A percentile compares a stretch with the other conserved stretches of the same genome.
These are phyloP conservation scores for Asterionellopsis glacialis DNA, from an alignment of 108 stramenopile genomes.

Conservation along the genomic window DNA sequence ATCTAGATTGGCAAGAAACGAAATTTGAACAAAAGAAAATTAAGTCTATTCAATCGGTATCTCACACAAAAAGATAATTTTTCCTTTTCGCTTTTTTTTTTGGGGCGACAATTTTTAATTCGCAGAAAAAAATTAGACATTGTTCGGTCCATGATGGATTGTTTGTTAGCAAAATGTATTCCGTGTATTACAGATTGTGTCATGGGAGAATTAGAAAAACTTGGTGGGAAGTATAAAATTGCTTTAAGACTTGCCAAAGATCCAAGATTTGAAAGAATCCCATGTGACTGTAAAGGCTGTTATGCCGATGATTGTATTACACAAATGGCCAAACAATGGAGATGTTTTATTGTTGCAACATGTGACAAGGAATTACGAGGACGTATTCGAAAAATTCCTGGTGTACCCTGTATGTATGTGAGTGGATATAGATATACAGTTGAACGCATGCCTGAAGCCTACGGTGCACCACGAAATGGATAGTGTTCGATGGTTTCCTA, in stretches of 20 bases:
- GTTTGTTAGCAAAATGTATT: constrained; percentile 97
- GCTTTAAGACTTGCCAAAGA: constrained; percentile 97
- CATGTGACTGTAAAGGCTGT: constrained; percentile 89
- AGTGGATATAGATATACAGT: constrained; percentile 93
- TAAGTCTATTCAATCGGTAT: too few relatives aligned
- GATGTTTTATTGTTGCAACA: constrained; percentile 99
- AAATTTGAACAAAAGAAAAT: background rate
- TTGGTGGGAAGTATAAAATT: constrained; percentile 95
- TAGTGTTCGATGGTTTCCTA: too few relatives aligned
- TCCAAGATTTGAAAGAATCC: constrained; percentile 91
- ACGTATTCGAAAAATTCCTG: constrained; percentile 96
- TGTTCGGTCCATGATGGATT: constrained; percentile 99
- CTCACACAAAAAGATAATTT: constrained; percentile 7
- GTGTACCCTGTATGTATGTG: constrained; percentile 99
- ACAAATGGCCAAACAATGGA: constrained; percentile 84
- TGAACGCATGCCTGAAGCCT: constrained; percentile 98
- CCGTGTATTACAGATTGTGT: constrained; percentile 98
- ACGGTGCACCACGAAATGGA: constrained; percentile 84
- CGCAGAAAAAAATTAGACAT: constrained; percentile 95
- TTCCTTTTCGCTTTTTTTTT: constrained; percentile 7
- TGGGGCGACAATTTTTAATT: too few relatives aligned
- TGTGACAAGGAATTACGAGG: constrained; percentile 98
- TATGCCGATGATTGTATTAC: constrained; percentile 93
- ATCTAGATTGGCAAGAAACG: background rate
- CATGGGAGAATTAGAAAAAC: constrained; percentile 98